Base-by-base conservation (phyloP, 2,329 filamentous ascomycete species). In the Ceratocystis albifundus region DNA sequence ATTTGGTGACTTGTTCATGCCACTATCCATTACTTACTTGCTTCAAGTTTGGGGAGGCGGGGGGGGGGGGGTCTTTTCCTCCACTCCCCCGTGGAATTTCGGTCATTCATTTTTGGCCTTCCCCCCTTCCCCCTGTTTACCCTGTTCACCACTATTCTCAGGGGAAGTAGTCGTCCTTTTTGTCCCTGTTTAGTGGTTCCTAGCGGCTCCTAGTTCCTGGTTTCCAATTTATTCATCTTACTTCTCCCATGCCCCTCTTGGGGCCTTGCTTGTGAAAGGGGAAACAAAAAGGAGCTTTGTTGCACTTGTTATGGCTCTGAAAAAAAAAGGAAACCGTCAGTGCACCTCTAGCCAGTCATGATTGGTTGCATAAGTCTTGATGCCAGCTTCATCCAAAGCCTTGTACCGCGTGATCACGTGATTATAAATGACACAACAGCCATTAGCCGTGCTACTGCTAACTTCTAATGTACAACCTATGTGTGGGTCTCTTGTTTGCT, bases 121-220 rank as follows among this genome's bases (percentile, higher is more conserved):
- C 20, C n/a, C 45, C 15, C 36, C 41, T 10, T n/a, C 55, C 30
- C 55, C 45, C 22, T 20, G 17, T 50, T 20, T 5, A 50, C 46
- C 46, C 12, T 28, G 20, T 41, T 3, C 36, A 41, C 36, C 36
- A 28, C 10, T 36, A 20, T 15, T 59, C 12, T 59, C 55, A 59
- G 55, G 55, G 55, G 55, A n/a, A n/a, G 36, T 12, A 36, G 55
- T 20, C 55, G 30, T 59, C 28, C 55, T 59, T 59, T 59, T 30
- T n/a, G 28, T 32, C 75, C 28, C 74, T 78, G 32, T 76, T 78
- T 61, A 75, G 76, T 71, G 78, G 78, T 68, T 5, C 48, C 48
- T 53, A 53, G 15, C 48, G 75, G 76, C 1, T 69, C 80, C 59
- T 79, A 65, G 77, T 77, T 59, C 76, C 78, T 65, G 78, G 79